Base-by-base conservation (phyloP, 2,329 filamentous ascomycete species). In the Ophiognomonia clavigignenti-juglandacearum region DNA sequence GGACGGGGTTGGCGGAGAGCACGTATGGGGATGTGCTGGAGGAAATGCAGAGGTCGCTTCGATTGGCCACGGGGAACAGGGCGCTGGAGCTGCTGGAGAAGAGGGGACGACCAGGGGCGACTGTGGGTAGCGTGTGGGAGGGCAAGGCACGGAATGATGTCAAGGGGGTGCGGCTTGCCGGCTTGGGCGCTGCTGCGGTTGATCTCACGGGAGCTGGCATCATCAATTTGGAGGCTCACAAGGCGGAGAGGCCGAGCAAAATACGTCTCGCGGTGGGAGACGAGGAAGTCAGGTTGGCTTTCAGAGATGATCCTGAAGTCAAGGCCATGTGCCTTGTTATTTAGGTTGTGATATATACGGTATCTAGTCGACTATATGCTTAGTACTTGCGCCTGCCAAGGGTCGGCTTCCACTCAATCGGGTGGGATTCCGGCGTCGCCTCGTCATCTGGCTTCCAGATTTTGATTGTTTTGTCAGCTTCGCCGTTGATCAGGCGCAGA, bases 381-480 rank as follows among this genome's bases (percentile, higher is more conserved):
- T 74, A 88, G 62, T 78, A 93, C 65, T 91, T 93, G 63, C 86
- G 80, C 60, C 86, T 76, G 14, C 83, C 83, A 46, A 95, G 65
- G 2, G 81, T 88, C 19, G 91, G 91, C 60, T 87, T 89, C 93
- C 93, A 98, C 37, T 95, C 85, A 36, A 98, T 67, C 3, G 93
- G 93, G 67, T 97, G 90, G 2, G 86, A 87, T 64, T 97, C 89
- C 31, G 86, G 86, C 1, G 92, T 96, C 16, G 93, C 93, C 44
- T 85, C 80, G 39, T 95, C 88, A 64, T 98, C 93, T 56, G 85
- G 86, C 66, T 91, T 95, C 93, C 93, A 98, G 48, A 98, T 82
- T 78, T 98, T 97, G 65, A 96, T 96, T 0, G 91, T 96, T 77
- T 98, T 98, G 64, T 98, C 93, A 6, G 90, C 88, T 69, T 98